phyloP scores from a whole-genome alignment of 176 grass and related monocot species.

The Guadua angustifolia region DNA sequence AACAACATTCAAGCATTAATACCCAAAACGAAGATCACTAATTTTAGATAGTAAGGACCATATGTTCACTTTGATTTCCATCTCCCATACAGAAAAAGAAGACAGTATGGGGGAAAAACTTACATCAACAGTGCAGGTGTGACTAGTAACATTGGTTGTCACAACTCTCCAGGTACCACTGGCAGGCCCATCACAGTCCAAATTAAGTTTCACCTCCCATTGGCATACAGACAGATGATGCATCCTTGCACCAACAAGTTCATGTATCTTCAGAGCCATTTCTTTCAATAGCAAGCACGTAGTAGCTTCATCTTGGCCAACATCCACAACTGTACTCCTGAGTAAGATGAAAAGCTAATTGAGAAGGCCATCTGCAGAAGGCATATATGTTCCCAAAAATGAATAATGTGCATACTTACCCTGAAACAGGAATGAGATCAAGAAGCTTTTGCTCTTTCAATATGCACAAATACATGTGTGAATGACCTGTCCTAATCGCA shows the following conservation, averaged over 20 bases:
- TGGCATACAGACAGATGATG: conserved; percentile 95
- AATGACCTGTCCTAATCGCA: conserved; percentile 77
- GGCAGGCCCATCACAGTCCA: conserved; percentile 69
- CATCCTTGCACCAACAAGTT: conserved; percentile 88
- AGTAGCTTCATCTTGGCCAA: conserved; percentile 71
- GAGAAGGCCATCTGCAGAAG: not conserved
- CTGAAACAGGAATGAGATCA: conserved; percentile 82
- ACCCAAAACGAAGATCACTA: not conserved
- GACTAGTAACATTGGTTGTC: conserved; percentile 89
- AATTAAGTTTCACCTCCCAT: conserved; percentile 90
- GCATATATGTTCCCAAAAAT: conserved; percentile 12
- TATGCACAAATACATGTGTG: conserved; percentile 90
- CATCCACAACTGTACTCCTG: conserved; percentile 73
- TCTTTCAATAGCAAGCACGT: conserved; percentile 73
- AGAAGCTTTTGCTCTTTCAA: conserved; percentile 78
- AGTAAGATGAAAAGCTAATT: conserved; percentile 36
- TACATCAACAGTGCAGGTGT: conserved; percentile 93
- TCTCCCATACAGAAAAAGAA: conserved; percentile 14
- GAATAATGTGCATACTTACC: conserved; percentile 52
- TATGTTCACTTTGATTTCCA: not conserved
- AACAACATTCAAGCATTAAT: not conserved
- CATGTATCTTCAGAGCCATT: conserved; percentile 91
- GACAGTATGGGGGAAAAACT: conserved; percentile 36
- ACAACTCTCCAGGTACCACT: conserved; percentile 90
- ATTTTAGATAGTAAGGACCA: not conserved